Evolutionary conservation across 208 protist species (phyloP), one percentile per base, ranked within the genome.

Genomic region (Leishmania tarentolae): DNA sequence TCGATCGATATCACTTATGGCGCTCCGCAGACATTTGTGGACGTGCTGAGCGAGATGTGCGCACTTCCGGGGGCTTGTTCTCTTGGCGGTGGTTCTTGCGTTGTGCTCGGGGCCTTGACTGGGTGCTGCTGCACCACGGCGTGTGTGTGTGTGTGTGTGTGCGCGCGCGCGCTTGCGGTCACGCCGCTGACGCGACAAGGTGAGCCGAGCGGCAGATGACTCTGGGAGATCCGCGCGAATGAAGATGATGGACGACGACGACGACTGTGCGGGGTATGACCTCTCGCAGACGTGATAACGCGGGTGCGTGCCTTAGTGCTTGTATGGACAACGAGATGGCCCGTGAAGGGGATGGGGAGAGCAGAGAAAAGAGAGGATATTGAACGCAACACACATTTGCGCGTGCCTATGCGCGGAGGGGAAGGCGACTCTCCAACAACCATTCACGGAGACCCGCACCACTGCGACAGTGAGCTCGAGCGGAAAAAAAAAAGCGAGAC

Each of bases 391-490:
- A 31, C 71, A 72, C 11, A 74, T 21, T 19, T 37, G 40, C 40
- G 65, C 21, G 40, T 8, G 65, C 15, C 52, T 31, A 17, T 70
- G 61, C 37, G 24, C 40, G 40, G 65, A 71, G 19, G 42, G 40
- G 11, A 37, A 42, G 65, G 65, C 40, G 21, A 1, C 37, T 19
- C 37, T 4, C 37, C 37, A 8, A 46, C 65, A 28, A 75, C 35
- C 50, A 50, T 4, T 5, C 72, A 65, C 28, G 56, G 68, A 75
- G 37, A 37, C 52, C 80, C 63, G 47, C 74, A 84, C 78, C 57
- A 57, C 37, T 70, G 17, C 9, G 61, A 50, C 19, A 63, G 28
- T 57, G 80, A 73, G 15, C 53, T 4, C 76, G 42, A 79, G 28
- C 50, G 9, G 75, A 37, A 5, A 13, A 28, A 28, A 75, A 59